These are phyloP conservation scores for Penicillium samsonianum DNA, from an alignment of 495 filamentous ascomycete species.

Conservation along the genomic window DNA sequence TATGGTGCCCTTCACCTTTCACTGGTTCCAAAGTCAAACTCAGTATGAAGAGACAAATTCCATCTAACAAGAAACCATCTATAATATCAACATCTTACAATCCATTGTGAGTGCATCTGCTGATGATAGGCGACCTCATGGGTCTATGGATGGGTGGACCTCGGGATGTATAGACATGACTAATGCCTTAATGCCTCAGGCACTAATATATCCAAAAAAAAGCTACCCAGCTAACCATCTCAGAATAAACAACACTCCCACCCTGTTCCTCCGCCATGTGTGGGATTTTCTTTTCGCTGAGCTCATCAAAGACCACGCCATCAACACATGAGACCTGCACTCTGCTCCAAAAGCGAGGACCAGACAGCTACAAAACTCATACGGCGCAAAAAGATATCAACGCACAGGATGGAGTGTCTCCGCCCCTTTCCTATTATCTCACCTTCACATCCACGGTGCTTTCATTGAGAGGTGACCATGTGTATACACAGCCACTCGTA, in stretches of 20 bases:
- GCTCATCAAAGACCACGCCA: conserved; percentile 29
- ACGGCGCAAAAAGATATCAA: conserved; percentile 26
- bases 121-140: not conserved
- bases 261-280: conserved; percentile 51
- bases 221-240: not conserved
- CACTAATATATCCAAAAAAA: conserved; percentile 16
- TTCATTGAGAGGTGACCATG: conserved; percentile 71
- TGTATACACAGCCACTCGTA: conserved; percentile 73
- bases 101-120: not conserved
- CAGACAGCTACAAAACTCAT: conserved; percentile 52
- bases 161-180: conserved; percentile 19
- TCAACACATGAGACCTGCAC: conserved; percentile 44
- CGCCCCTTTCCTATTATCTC: conserved; percentile 43
- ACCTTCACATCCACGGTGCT: conserved; percentile 83
- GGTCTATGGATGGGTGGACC: no score
- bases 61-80: not conserved
- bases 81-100: not conserved
- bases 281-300: conserved; percentile 63
- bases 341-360: conserved; percentile 55
- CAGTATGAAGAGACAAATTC: not conserved
- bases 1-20: not conserved
- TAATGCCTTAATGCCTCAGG: conserved; percentile 22
- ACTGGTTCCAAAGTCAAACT: not conserved
- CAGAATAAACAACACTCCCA: conserved; percentile 8
- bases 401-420: conserved; percentile 21